Evolutionary conservation across 148 eudicot genomes (phyloP).

Genomic region (Simmondsia chinensis): DNA sequence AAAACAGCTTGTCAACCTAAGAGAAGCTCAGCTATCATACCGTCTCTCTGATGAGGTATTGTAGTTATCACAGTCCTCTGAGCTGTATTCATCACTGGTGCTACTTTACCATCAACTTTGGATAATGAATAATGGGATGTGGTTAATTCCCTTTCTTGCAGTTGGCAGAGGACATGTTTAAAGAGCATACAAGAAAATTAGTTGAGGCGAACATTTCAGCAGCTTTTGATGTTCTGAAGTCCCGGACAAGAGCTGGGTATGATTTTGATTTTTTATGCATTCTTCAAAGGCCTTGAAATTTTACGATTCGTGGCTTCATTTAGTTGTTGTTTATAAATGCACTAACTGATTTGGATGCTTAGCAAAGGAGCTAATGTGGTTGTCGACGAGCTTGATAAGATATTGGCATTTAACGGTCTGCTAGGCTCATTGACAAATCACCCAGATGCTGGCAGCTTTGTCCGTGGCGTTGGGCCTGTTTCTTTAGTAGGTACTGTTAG

Average conservation of each 20-base stretch:
- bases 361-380: conserved; percentile 49
- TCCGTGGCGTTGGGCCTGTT: conserved; percentile 73
- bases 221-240: conserved; percentile 53
- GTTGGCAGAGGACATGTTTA: conserved; percentile 82
- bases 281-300: neutral
- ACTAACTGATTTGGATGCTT: conserved; percentile 9
- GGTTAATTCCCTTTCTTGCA: conserved; percentile 20
- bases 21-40: conserved; percentile 65
- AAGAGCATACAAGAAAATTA: conserved; percentile 67
- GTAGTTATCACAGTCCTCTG: too few relatives aligned
- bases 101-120: neutral
- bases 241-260: conserved; percentile 63
- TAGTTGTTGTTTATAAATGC: neutral
- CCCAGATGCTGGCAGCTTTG: conserved; percentile 73
- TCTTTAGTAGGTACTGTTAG: conserved; percentile 54
- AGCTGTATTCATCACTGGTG: too few relatives aligned
- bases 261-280: conserved; percentile 7
- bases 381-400: conserved; percentile 69
- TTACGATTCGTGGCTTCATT: too few relatives aligned
- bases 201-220: conserved; percentile 67
- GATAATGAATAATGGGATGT: conserved; percentile 1
- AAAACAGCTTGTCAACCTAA: conserved; percentile 52
- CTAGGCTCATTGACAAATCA: conserved; percentile 59
- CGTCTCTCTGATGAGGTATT: conserved; percentile 87
- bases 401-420: conserved; percentile 48